A percentile compares a stretch with the other conserved stretches of the same genome.
Evolutionary conservation across 164 flowering plant species (phyloP).

Genomic region (Vitis rotundifolia): DNA sequence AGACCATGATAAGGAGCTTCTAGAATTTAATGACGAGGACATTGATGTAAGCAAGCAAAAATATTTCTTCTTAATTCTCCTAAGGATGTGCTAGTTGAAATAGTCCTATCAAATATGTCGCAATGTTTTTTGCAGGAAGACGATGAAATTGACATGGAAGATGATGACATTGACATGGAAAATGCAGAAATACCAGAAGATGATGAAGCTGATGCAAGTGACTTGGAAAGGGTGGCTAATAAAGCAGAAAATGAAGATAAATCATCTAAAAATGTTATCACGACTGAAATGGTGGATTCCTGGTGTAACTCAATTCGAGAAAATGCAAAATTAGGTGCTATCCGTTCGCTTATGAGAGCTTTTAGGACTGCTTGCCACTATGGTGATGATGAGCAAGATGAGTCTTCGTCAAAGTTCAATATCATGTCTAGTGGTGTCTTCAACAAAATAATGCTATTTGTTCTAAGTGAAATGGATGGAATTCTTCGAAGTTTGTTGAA

Average conservation of each 20-base stretch:
- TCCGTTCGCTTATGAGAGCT: conserved; percentile 74
- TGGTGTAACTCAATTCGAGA: conserved; percentile 65
- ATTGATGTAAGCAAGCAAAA: conserved; percentile 48
- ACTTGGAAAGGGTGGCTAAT: conserved; percentile 17
- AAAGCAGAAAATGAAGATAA: conserved; percentile 30
- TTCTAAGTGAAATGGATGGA: conserved; percentile 82
- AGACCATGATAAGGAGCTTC: conserved; percentile 82
- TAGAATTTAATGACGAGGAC: conserved; percentile 71
- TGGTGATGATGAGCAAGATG: conserved; percentile 78
- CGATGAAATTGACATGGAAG: conserved; percentile 37
- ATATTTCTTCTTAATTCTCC: conserved; percentile 1
- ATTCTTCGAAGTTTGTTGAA: conserved; percentile 68
- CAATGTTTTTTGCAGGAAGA: conserved; percentile 38
- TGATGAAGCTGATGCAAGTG: conserved; percentile 13
- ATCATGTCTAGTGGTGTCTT: conserved; percentile 82
- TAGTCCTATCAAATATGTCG: neutral
- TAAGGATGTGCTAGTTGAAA: neutral
- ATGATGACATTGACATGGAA: conserved; percentile 37
- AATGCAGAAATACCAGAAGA: conserved; percentile 26
- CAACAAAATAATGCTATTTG: conserved; percentile 83
- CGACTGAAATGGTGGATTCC: conserved; percentile 78
- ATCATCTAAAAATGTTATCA: conserved; percentile 48
- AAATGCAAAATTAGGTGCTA: conserved; percentile 51
- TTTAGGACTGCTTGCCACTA: conserved; percentile 84
- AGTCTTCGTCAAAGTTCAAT: conserved; percentile 46